Base-by-base conservation (phyloP, 176 grass and related monocot species). In the Dactylis glomerata region DNA sequence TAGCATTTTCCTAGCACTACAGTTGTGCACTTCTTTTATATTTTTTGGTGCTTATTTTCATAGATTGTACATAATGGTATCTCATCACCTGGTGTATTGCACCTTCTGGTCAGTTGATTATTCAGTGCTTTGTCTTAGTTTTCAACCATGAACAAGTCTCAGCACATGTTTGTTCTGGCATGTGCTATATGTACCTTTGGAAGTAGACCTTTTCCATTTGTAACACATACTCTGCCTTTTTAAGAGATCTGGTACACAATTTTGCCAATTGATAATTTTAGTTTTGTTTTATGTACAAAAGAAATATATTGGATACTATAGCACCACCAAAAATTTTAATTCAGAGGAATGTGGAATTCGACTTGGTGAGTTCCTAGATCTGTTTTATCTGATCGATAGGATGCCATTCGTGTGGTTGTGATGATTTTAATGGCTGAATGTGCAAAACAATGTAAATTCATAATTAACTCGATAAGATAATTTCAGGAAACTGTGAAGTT, bases 81-180 rank as follows among this genome's bases (percentile, higher is more conserved):
- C 16, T 68, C 36, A 37, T 58, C 66, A 58, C 28, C 81, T 80
- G 10, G 6, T 79, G 20, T 22, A 46, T 80, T 30, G 0, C 33
- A 88, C 27, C 33, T 34, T 54, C n/a, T 28, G 36, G 55, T 1
- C 12, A 63, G 28, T 86, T 23, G 64, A 51, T 59, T 49, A 77
- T 63, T 69, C 23, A 42, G 5, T 77, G 14, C 28, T 82, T 45
- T 75, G 8, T 63, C 55, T 62, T 83, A 46, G 64, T 71, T 82
- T 22, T 38, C 7, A 64, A 71, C 19, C 42, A 7, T 49, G 64
- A 72, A 79, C 26, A 56, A 57, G 26, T 68, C 38, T 68, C 38
- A 54, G 33, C 1, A 3, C 40, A 81, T 42, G 79, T 31, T 85
- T 0, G 4, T 59, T 10, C 28, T 20, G 68, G 31, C 13, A 38